Base-by-base conservation (phyloP, 345 rosid genomes). In the Trapa bicornis region DNA sequence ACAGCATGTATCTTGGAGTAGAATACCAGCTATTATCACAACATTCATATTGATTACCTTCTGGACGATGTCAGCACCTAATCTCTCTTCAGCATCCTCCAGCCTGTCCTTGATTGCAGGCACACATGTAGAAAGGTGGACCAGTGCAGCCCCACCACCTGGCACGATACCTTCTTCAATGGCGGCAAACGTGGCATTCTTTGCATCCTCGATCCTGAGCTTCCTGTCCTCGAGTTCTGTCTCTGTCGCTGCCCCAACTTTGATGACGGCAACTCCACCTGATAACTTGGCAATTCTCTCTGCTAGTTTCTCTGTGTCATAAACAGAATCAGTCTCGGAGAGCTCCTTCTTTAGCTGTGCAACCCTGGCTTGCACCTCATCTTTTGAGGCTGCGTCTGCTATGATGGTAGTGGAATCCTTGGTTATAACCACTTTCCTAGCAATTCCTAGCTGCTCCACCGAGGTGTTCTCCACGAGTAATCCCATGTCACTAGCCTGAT, bases 181-280 rank as follows among this genome's bases (percentile, higher is more conserved):
- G 71, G 99, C 97, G 67, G 99, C 99, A 72, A 95, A 91, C 17
- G 97, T 95, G 5, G 97, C 93, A 72, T 95, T 91, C 78, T 91
- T 91, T 61, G 99, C 99, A 80, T 91, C 99, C 77, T 95, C 97
- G 6, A 95, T 86, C 6, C 94, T 88, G 17, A 91, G 96, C 77
- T 87, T 89, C 35, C 96, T 91, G 72, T 89, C 97, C 75, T 95
- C 97, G 32, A 95, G 96, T 79, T 95, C 99, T 17, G 96, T 85
- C 79, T 95, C 97, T 0, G 99, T 95, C 22, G 99, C 97, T 65
- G 99, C 99, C 45, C 99, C 99, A 14, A 86, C 99, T 77, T 95
- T 89, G 75, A 95, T 83, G 47, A 95, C 97, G 57, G 96, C 97
- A 73, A 95, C 97, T 66, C 99, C 97, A 66, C 99, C 96, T 32